Base-by-base conservation (phyloP, 164 flowering plant species). In the Buxus sempervirens region DNA sequence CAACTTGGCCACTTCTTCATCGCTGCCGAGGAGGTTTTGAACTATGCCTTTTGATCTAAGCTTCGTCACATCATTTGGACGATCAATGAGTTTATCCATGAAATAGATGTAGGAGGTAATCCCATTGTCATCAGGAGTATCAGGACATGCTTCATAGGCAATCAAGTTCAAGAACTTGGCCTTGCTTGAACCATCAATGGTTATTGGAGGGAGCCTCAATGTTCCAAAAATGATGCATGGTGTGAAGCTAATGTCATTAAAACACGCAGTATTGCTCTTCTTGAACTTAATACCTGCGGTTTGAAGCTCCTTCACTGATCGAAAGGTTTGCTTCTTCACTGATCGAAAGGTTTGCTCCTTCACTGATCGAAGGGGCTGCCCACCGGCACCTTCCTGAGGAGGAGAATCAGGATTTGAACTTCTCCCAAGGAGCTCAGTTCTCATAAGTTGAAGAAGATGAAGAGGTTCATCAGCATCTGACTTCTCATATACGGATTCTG, bases 21-120 rank as follows among this genome's bases (percentile, higher is more conserved):
- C 76, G 16, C 76, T 80, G 10, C 80, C 78, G 0, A 80, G 70
- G 18, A 13, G 5, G 38, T 79, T 76, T 42, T 7, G 27, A 1
- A 76, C 58, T 12, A 76, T 64, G 6, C 54, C 55, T 1, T 38
- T 13, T 0, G 57, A 14, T 32, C 73, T 15, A 21, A 79, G 71
- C 62, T 68, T 67, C 63, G 57, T 76, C 58, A 73, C 75, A 14
- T 72, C 75, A 16, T 55, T 63, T 0, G 61, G 48, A 20, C 48
- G 62, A 32, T 72, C 56, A 23, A 72, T 67, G 32, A 72, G 63
- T 56, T 62, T 62, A 67, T 67, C 67, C 55, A 72, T 24, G 51
- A 72, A 68, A 25, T 70, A 74, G n/a, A 74, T 16, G 70, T 63
- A 69, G 36, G 69, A 64, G 49, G 70, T 60, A 32, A 69, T 28